phyloP scores from a whole-genome alignment of 176 grass and related monocot species.

The Rhipidocladum racemiflorum region DNA sequence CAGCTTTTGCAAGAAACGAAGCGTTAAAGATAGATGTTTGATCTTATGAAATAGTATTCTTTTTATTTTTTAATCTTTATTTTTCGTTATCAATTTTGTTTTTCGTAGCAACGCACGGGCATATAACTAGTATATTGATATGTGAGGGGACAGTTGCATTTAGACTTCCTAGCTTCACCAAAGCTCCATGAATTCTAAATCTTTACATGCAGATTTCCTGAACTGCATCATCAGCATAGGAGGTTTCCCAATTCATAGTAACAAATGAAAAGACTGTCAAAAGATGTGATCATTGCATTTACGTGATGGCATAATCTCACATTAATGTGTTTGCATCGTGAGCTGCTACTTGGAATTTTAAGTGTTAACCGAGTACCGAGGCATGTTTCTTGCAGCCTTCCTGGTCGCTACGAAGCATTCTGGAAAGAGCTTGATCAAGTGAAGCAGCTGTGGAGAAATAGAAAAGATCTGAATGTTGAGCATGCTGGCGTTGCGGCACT shows the following conservation, averaged over 20 bases:
- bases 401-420: constrained; percentile 67
- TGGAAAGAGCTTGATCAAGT: constrained; percentile 73
- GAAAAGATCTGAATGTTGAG: constrained; percentile 69
- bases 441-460: constrained; percentile 63
- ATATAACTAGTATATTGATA: no score
- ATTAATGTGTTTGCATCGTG: not conserved
- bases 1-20: no score
- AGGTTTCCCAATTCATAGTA: not conserved
- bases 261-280: not conserved
- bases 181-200: not conserved
- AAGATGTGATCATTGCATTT: not conserved
- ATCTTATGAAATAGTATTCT: no score
- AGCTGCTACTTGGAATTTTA: not conserved
- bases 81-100: no score
- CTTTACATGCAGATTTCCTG: not conserved
- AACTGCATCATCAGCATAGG: not conserved
- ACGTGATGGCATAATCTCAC: not conserved
- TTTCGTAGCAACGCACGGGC: no score
- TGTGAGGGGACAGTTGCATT: not conserved
- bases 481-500: constrained; percentile 67
- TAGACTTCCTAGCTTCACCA: not conserved
- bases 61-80: no score
- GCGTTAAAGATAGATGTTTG: no score
- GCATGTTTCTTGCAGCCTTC: constrained; percentile 47
- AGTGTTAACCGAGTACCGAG: not conserved